Evolutionary conservation across 805 yeast genomes (phyloP).

Genomic region (Starmerella tilneyi): DNA sequence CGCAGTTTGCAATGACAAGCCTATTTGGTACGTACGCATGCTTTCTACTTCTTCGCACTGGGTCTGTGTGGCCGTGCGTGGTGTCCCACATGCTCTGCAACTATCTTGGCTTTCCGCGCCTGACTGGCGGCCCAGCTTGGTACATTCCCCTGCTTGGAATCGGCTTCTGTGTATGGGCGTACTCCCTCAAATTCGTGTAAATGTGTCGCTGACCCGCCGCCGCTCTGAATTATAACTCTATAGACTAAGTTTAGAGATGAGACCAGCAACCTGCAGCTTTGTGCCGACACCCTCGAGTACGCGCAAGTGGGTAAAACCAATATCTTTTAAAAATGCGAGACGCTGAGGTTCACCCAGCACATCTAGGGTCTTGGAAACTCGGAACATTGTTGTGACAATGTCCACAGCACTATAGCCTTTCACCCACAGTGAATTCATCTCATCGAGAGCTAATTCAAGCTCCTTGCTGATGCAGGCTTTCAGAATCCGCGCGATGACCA

Average conservation of each 20-base stretch:
- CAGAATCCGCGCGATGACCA: constrained; percentile 63
- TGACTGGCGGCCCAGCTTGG: constrained; percentile 12
- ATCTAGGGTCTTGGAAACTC: constrained; percentile 68
- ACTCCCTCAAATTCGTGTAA: neutral
- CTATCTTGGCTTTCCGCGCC: constrained; percentile 53
- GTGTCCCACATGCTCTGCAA: constrained; percentile 61
- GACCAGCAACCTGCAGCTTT: constrained; percentile 73
- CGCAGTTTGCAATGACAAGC: constrained; percentile 56
- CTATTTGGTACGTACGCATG: constrained; percentile 62
- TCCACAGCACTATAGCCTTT: constrained; percentile 92
- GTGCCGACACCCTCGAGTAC: constrained; percentile 88
- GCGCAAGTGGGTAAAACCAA: constrained; percentile 86
- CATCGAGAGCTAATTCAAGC: constrained; percentile 56
- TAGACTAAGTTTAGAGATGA: constrained; percentile 48
- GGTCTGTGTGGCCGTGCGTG: constrained; percentile 47
- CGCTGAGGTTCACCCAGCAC: constrained; percentile 58
- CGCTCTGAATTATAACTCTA: no score
- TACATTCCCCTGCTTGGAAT: neutral
- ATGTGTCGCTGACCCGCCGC: no score
- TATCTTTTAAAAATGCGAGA: constrained; percentile 68
- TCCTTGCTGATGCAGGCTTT: constrained; percentile 35
- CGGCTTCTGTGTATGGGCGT: neutral
- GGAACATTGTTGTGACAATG: constrained; percentile 79
- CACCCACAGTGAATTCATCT: constrained; percentile 63
- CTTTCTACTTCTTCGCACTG: constrained; percentile 42